A percentile compares a stretch with the other conserved stretches of the same genome.
Conservation (phyloP, 192 early-diverging fungal species). For the Chytriomyces sp. region DNA sequence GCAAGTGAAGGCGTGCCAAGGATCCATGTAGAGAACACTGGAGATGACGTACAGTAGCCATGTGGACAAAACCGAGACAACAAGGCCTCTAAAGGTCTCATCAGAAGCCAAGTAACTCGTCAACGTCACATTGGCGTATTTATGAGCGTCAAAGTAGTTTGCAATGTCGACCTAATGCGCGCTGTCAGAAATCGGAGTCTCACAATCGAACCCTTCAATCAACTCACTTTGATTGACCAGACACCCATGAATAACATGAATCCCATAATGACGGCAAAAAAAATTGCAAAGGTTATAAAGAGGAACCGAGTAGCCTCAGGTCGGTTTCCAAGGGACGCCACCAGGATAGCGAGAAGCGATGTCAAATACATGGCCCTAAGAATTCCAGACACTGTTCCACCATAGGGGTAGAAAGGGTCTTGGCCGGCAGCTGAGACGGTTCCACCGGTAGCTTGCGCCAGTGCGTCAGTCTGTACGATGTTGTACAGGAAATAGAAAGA, state of each 20-base stretch:
- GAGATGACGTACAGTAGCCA: slow-evolving; percentile 45
- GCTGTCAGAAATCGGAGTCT: background rate
- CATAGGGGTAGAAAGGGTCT: slow-evolving; percentile 37
- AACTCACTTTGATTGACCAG: slow-evolving; percentile 37
- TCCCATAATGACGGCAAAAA: slow-evolving; percentile 82
- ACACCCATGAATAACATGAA: slow-evolving; percentile 56
- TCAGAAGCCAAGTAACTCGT: slow-evolving; percentile 34
- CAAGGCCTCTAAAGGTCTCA: slow-evolving; percentile 40
- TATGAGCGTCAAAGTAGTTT: background rate
- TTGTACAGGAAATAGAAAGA: slow-evolving; percentile 49
- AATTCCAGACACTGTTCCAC: slow-evolving; percentile 44
- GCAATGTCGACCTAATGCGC: background rate
- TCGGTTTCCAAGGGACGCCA: slow-evolving; percentile 52
- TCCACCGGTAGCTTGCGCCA: slow-evolving; percentile 19
- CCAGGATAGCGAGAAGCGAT: slow-evolving; percentile 42
- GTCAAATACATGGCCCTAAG: slow-evolving; percentile 39
- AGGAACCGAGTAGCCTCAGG: slow-evolving; percentile 61
- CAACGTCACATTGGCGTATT: slow-evolving; percentile 8
- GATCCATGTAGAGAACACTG: slow-evolving; percentile 43
- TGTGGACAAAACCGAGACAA: slow-evolving; percentile 40
- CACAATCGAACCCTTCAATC: background rate
- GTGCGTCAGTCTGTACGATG: background rate
- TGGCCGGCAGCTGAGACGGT: slow-evolving; percentile 46
- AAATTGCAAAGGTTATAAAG: slow-evolving; percentile 65
- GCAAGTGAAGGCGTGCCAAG: slow-evolving; percentile 47